These are phyloP conservation scores for Malus hybrid DNA, from an alignment of 331 rosid genomes.

Conservation along the genomic window DNA sequence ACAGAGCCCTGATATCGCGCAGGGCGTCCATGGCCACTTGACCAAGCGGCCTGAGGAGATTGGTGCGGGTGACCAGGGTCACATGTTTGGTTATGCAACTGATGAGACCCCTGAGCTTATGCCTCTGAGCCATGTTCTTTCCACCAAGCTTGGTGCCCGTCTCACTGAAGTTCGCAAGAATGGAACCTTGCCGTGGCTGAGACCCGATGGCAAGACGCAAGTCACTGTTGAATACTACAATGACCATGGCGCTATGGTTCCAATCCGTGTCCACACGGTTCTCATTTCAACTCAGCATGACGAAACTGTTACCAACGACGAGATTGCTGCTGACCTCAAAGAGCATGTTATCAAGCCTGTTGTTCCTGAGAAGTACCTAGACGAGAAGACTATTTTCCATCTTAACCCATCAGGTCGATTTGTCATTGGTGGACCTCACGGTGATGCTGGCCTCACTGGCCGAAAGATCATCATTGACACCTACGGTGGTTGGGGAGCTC, in stretches of 20 bases:
- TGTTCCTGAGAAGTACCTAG: slow-evolving; percentile 35
- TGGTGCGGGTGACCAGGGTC: slow-evolving; percentile 50
- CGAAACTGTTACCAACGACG: slow-evolving; percentile 42
- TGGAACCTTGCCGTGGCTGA: slow-evolving; percentile 38
- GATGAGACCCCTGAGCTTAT: slow-evolving; percentile 42
- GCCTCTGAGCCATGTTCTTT: slow-evolving; percentile 53
- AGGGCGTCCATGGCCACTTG: slow-evolving; percentile 36
- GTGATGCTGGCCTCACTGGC: slow-evolving; percentile 42
- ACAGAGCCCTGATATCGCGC: slow-evolving; percentile 36
- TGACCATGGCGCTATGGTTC: slow-evolving; percentile 40
- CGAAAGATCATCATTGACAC: slow-evolving; percentile 40
- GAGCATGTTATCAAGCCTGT: slow-evolving; percentile 33
- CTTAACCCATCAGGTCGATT: slow-evolving; percentile 39
- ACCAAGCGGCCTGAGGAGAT: slow-evolving; percentile 39
- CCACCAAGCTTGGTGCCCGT: slow-evolving; percentile 41
- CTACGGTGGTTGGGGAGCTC: slow-evolving; percentile 40
- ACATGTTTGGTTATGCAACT: slow-evolving; percentile 45
- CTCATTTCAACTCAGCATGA: slow-evolving; percentile 44
- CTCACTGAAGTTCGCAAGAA: slow-evolving; percentile 37
- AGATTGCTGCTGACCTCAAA: slow-evolving; percentile 41
- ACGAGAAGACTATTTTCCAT: slow-evolving; percentile 41
- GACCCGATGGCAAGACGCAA: slow-evolving; percentile 50
- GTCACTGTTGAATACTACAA: slow-evolving; percentile 42
- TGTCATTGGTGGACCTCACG: slow-evolving; percentile 43
- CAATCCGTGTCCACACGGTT: slow-evolving; percentile 41